These are phyloP conservation scores for Trichoderma asperellum DNA, from an alignment of 2,329 filamentous ascomycete genomes.

Conservation along the genomic window DNA sequence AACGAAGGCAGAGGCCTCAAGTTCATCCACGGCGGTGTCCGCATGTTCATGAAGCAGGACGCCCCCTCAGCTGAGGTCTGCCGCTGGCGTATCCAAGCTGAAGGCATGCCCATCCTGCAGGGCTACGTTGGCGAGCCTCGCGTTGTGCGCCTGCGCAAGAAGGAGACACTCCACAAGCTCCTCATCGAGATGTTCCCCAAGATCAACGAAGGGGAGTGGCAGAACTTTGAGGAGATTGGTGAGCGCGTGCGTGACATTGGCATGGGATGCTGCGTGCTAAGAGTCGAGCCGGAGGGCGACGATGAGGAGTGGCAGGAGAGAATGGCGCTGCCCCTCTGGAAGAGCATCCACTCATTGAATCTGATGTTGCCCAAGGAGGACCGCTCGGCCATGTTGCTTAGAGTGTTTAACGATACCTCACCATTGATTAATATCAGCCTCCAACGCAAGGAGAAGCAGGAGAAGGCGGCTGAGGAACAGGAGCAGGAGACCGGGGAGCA, in stretches of 20 bases:
- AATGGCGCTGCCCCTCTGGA: constrained; percentile 92
- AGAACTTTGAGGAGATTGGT: constrained; percentile 82
- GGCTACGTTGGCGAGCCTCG: constrained; percentile 83
- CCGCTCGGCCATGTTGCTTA: constrained; percentile 84
- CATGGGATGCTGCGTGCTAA: constrained; percentile 91
- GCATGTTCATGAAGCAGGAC: constrained; percentile 99
- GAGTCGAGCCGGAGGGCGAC: constrained; percentile 74
- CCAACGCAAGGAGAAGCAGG: constrained; percentile 49
- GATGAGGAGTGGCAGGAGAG: constrained; percentile 67
- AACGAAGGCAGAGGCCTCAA: constrained; percentile 93
- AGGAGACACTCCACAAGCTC: constrained; percentile 78
- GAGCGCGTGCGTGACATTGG: constrained; percentile 76
- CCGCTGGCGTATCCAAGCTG: constrained; percentile 92
- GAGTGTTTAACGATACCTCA: constrained; percentile 87
- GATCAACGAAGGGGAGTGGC: constrained; percentile 74
- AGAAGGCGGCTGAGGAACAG: constrained; percentile 36
- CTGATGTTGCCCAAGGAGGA: constrained; percentile 99
- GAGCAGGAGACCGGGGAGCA: constrained; percentile 34
- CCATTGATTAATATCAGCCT: constrained; percentile 74
- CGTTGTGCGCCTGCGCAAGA: constrained; percentile 73
- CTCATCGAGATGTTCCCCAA: constrained; percentile 97
- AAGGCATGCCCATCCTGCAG: constrained; percentile 88
- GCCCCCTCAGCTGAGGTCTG: constrained; percentile 84
- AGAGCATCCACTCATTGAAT: constrained; percentile 88
- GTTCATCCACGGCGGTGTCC: constrained; percentile 94